Evolutionary conservation across 225 moss, liverwort and hornwort species (phyloP).

Genomic region (Asterella californica): DNA sequence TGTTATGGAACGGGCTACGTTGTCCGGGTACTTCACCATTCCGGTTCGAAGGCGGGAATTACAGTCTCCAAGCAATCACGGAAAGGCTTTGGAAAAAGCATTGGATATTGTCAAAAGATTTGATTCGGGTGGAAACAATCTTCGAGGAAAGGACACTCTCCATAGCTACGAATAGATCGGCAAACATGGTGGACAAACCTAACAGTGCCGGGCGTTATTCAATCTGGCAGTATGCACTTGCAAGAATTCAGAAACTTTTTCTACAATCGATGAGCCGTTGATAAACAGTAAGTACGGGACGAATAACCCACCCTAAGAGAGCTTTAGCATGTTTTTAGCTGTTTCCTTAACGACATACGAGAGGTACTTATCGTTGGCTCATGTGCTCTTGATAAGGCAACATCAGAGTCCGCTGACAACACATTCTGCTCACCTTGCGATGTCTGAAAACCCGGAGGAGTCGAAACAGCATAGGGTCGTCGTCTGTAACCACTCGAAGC

Average conservation of each 20-base stretch:
- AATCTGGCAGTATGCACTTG: background rate
- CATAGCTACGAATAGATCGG: background rate
- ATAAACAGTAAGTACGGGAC: background rate
- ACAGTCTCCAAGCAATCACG: background rate
- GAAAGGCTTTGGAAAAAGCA: background rate
- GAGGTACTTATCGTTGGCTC: constrained; percentile 1
- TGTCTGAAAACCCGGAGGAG: background rate
- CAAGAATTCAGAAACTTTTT: background rate
- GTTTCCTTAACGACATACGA: background rate
- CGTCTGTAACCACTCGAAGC: background rate
- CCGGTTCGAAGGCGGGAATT: background rate
- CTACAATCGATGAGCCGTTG: constrained; percentile 11
- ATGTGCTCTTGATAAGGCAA: constrained; percentile 4
- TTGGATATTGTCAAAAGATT: background rate
- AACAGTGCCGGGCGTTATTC: background rate
- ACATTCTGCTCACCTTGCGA: background rate
- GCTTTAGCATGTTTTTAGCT: background rate
- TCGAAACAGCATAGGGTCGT: background rate
- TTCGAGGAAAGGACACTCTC: background rate
- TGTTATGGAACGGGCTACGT: background rate
- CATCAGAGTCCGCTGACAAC: background rate
- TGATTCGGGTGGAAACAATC: background rate
- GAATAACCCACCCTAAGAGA: background rate
- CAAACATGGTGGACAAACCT: background rate
- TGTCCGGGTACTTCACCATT: background rate